Conservation (phyloP, 106 monocot species). For the Acorus calamus region DNA sequence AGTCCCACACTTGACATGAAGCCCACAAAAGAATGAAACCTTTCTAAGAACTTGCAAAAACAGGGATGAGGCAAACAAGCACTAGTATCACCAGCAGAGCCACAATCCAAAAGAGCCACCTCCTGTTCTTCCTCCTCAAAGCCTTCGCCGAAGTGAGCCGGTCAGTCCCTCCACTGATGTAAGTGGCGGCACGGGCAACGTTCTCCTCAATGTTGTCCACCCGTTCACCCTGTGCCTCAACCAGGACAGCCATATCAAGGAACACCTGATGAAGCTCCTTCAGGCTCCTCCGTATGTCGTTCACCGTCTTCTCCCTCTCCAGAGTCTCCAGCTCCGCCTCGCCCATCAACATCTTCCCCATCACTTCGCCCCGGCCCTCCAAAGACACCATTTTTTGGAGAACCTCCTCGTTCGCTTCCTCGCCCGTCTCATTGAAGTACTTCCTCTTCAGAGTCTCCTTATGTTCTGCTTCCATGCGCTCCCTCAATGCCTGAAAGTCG, state of each 20-base stretch:
- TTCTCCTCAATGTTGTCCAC: constrained; percentile 39
- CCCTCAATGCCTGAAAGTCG: constrained; percentile 22
- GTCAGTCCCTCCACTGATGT: constrained; percentile 21
- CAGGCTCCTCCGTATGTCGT: constrained; percentile 33
- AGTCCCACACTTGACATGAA: too few relatives aligned
- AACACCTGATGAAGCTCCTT: constrained; percentile 34
- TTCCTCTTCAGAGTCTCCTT: constrained; percentile 26
- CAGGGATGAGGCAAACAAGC: constrained; percentile 17
- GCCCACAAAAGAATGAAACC: too few relatives aligned
- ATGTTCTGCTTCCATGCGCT: constrained; percentile 22
- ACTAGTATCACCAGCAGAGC: constrained; percentile 13
- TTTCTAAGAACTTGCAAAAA: constrained; percentile 11
- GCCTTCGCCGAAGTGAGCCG: constrained; percentile 18
- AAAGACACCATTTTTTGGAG: constrained; percentile 20
- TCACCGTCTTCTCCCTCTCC: constrained; percentile 37
- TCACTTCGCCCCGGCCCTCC: background rate
- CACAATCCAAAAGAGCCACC: background rate
- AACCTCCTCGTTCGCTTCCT: constrained; percentile 14
- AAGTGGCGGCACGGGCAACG: constrained; percentile 23
- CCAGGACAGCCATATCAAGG: constrained; percentile 34
- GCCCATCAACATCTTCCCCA: background rate
- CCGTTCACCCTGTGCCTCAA: constrained; percentile 33
- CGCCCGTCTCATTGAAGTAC: constrained; percentile 29
- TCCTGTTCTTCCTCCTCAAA: constrained; percentile 11
- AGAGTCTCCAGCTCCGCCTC: constrained; percentile 11